phyloP scores from a whole-genome alignment of 2,329 filamentous ascomycete species.

The Metarhizium sp. region DNA sequence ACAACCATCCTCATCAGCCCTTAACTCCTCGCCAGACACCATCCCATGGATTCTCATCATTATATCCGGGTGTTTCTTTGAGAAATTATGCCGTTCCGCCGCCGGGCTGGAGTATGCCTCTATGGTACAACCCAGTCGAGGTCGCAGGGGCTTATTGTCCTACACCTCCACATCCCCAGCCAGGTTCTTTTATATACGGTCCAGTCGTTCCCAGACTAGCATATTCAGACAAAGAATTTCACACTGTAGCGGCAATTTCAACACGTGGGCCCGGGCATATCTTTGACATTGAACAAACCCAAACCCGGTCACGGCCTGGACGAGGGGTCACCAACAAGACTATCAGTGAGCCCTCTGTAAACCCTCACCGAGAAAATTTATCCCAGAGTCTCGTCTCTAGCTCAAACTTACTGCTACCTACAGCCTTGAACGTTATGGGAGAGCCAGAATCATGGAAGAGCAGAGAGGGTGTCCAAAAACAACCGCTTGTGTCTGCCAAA shows the following conservation, averaged over 20 bases:
- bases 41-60: background rate
- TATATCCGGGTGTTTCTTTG: background rate
- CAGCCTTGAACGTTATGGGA: background rate
- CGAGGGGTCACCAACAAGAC: background rate
- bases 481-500: background rate
- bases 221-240: background rate
- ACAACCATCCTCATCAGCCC: background rate
- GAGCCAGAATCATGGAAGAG: background rate
- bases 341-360: background rate
- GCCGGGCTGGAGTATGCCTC: constrained; percentile 3
- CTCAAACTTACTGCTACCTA: background rate
- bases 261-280: background rate
- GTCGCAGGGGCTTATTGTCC: constrained; percentile 4
- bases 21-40: background rate
- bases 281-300: background rate
- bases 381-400: background rate
- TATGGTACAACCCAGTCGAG: constrained; percentile 3
- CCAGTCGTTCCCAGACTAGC: background rate
- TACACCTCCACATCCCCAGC: constrained; percentile 3
- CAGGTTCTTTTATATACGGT: background rate
- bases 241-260: background rate
- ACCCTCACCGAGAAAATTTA: background rate
- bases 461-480: background rate
- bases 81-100: background rate
- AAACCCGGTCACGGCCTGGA: background rate